These are phyloP conservation scores for Leccinum uliginosum DNA, from an alignment of 768 basidiomycete species.

Conservation along the genomic window DNA sequence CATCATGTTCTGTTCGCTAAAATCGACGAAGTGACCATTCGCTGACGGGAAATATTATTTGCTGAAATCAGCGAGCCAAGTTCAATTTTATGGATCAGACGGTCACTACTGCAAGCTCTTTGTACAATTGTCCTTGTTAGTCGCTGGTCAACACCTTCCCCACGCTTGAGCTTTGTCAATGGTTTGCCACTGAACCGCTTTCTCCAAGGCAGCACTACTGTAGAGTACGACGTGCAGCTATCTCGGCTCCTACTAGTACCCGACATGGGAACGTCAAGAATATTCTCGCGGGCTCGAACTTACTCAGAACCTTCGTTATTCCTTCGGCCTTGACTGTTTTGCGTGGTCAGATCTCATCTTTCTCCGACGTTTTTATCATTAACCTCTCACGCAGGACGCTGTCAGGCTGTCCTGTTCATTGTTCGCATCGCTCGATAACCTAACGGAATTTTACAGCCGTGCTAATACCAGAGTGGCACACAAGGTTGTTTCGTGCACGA, in stretches of 20 bases:
- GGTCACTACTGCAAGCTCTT: too few relatives aligned
- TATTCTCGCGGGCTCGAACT: constrained; percentile 32
- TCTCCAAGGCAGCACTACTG: not conserved
- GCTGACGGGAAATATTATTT: too few relatives aligned
- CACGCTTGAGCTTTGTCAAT: too few relatives aligned
- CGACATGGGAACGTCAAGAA: constrained; percentile 39
- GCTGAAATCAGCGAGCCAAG: too few relatives aligned
- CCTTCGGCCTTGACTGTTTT: constrained; percentile 22
- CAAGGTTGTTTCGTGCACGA: constrained; percentile 11
- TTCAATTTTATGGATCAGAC: too few relatives aligned
- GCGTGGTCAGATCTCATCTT: constrained; percentile 45
- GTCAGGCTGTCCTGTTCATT: constrained; percentile 54
- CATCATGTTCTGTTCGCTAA: not conserved
- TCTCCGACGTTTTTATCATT: constrained; percentile 46
- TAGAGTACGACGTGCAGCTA: not conserved
- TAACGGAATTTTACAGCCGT: constrained; percentile 34
- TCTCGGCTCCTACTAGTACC: constrained; percentile 27
- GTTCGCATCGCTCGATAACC: constrained; percentile 51
- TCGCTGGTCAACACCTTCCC: not conserved
- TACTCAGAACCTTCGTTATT: constrained; percentile 47
- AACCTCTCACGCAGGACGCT: constrained; percentile 46
- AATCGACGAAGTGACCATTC: not conserved
- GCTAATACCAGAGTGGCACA: not conserved
- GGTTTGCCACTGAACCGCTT: not conserved
- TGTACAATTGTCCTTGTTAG: not conserved